Percentiles rank a stretch among this genome's conserved stretches.
Evolutionary conservation across 495 filamentous ascomycete genomes (phyloP).

Genomic region (Physcia stellaris): DNA sequence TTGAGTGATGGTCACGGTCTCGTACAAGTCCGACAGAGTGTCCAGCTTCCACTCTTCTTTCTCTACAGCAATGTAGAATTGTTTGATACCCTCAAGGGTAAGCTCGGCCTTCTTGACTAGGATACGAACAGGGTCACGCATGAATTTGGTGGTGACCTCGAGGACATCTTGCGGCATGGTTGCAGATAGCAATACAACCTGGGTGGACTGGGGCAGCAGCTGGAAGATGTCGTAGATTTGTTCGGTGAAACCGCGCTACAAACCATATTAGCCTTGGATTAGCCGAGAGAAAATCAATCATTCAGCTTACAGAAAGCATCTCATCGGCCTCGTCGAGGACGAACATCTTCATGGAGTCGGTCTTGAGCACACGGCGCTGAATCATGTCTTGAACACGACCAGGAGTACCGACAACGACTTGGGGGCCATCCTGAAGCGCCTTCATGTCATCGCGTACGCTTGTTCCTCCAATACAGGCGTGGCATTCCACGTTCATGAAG

Average conservation of each 20-base stretch:
- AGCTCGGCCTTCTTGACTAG: slow-evolving; percentile 99
- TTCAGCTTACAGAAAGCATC: slow-evolving; percentile 73
- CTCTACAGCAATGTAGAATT: slow-evolving; percentile 99
- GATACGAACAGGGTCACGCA: slow-evolving; percentile 97
- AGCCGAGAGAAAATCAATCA: background rate
- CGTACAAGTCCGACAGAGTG: slow-evolving; percentile 96
- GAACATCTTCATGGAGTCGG: slow-evolving; percentile 97
- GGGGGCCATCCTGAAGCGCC: slow-evolving; percentile 87
- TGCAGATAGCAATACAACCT: slow-evolving; percentile 93
- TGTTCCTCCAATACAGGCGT: slow-evolving; percentile 97
- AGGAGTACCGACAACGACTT: slow-evolving; percentile 93
- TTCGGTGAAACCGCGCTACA: slow-evolving; percentile 89
- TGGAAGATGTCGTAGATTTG: slow-evolving; percentile 99
- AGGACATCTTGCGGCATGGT: slow-evolving; percentile 98
- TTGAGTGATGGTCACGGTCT: slow-evolving; percentile 98
- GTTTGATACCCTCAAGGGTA: slow-evolving; percentile 98
- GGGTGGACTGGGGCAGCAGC: slow-evolving; percentile 89
- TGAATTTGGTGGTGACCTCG: slow-evolving; percentile 99
- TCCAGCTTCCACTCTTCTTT: slow-evolving; percentile 99
- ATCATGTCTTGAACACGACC: slow-evolving; percentile 99
- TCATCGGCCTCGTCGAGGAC: slow-evolving; percentile 98
- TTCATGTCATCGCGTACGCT: slow-evolving; percentile 96
- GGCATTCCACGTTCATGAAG: slow-evolving; percentile 99
- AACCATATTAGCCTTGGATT: background rate
- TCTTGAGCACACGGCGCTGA: slow-evolving; percentile 85